These are phyloP conservation scores for Buxus sempervirens DNA, from an alignment of 164 flowering plant species.

Conservation along the genomic window DNA sequence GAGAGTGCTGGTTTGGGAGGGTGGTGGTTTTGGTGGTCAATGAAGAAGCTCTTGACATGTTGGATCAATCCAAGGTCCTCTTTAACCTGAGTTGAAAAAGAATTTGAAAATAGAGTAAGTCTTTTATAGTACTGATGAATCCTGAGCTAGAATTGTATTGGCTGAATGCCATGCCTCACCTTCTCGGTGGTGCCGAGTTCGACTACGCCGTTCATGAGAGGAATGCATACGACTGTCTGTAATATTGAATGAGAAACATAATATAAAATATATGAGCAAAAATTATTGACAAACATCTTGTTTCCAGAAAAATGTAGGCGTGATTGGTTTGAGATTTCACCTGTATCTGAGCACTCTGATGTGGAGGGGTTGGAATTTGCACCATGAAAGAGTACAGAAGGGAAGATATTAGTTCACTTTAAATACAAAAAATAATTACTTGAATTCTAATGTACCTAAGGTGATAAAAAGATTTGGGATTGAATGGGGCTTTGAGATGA, in stretches of 20 bases:
- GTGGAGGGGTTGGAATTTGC: neutral
- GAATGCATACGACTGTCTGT: conserved; percentile 90
- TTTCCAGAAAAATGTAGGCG: neutral
- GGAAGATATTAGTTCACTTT: neutral
- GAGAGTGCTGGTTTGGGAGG: conserved; percentile 82
- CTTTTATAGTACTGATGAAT: neutral
- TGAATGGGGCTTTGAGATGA: too few relatives aligned
- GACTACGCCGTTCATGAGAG: conserved; percentile 74
- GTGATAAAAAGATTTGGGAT: too few relatives aligned
- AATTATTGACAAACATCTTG: neutral
- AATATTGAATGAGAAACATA: neutral
- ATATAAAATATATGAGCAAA: neutral
- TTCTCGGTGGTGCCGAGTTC: conserved; percentile 76
- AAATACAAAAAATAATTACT: too few relatives aligned
- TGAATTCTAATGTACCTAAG: too few relatives aligned
- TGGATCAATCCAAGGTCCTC: conserved; percentile 61
- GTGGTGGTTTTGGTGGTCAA: conserved; percentile 31
- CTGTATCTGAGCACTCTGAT: conserved; percentile 77
- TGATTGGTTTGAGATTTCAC: conserved; percentile 15
- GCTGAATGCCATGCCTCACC: conserved; percentile 36
- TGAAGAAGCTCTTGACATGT: conserved; percentile 63
- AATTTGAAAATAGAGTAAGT: neutral
- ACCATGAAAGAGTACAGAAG: neutral
- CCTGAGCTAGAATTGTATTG: too few relatives aligned
- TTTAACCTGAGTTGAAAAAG: conserved; percentile 40